Base-by-base conservation (phyloP, 371 early-diverging fungal species). In the Polyrhizophydium stewartii region DNA sequence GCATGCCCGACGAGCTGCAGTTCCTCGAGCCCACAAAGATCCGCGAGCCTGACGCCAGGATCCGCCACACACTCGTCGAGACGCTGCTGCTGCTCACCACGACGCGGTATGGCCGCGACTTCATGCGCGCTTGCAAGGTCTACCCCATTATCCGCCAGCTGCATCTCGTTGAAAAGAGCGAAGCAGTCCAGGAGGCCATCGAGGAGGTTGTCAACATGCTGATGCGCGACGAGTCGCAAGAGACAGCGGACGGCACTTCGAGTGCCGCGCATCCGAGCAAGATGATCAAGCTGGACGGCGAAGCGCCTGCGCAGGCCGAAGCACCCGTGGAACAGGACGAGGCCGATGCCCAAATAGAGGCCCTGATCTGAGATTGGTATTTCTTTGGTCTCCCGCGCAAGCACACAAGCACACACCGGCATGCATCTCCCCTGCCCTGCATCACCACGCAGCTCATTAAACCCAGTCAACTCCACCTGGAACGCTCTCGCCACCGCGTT, bases 1-100 rank as follows among this genome's bases (percentile, higher is more conserved):
- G 85, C 38, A 91, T 96, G 83, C 96, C 94, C 0, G 92, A 92
- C 56, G 94, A 94, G 68, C 85, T 94, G 40, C 94, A 93, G 70
- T 72, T 96, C 21, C 70, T 94, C 55, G 92, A 85, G 46, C 84
- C 87, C 24, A 85, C 86, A 46, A 94, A 94, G 74, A 79, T 73
- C 64, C 89, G 95, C 46, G 97, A 97, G 69, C 53, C 77, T 0
- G 93, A 93, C 65, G 69, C 87, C n/a, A 73, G 82, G 25, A 75
- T 97, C 13, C 85, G 92, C 31, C 61, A 71, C 17, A 83, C 84
- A 22, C 77, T 97, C 5, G 69, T 91, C 16, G 96, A 97, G 73
- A 76, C 86, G 0, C 59, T 97, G n/a, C 67, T 94, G 27, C 70
- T 94, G 21, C 77, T 97, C 60, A 86, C 90, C 1, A 66, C 79